These are phyloP conservation scores for Colletotrichum echinochloae DNA, from an alignment of 2,329 filamentous ascomycete genomes.

Conservation along the genomic window DNA sequence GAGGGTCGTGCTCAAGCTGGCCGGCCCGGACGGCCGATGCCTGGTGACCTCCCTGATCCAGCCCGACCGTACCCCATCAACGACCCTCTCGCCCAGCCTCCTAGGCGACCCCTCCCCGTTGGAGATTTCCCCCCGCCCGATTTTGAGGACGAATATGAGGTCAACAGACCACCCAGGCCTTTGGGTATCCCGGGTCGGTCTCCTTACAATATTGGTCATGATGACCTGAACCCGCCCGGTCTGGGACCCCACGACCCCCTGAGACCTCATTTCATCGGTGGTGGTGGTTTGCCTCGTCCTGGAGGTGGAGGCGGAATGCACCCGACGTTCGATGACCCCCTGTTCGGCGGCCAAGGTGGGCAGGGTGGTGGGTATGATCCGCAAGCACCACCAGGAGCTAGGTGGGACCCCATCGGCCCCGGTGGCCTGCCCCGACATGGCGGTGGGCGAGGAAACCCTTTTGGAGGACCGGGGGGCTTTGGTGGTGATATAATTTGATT, in stretches of 20 bases:
- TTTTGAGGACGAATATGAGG: conserved; percentile 93
- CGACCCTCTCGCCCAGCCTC: conserved; percentile 72
- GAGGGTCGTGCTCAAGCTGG: conserved; percentile 56
- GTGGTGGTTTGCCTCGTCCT: conserved; percentile 68
- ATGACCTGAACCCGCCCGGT: conserved; percentile 89
- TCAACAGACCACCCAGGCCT: conserved; percentile 73
- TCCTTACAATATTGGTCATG: conserved; percentile 80
- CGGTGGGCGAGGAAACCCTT: conserved; percentile 53
- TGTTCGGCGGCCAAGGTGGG: conserved; percentile 74
- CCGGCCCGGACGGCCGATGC: conserved; percentile 50
- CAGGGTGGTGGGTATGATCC: conserved; percentile 69
- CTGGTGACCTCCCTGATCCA: conserved; percentile 62
- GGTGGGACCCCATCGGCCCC: conserved; percentile 89
- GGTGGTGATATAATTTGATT: conserved; percentile 45
- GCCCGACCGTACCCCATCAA: conserved; percentile 75
- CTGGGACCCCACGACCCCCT: conserved; percentile 89
- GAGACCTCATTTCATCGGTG: conserved; percentile 72
- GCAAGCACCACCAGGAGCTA: conserved; percentile 85
- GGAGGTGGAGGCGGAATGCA: conserved; percentile 87
- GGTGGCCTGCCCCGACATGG: conserved; percentile 64
- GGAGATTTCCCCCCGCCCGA: conserved; percentile 86
- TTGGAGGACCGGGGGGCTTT: conserved; percentile 51
- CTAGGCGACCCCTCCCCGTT: conserved; percentile 70
- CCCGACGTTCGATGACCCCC: conserved; percentile 91
- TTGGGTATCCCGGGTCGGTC: conserved; percentile 58